Conservation (phyloP, 805 yeast genomes). For the Danielozyma ontarioensis region DNA sequence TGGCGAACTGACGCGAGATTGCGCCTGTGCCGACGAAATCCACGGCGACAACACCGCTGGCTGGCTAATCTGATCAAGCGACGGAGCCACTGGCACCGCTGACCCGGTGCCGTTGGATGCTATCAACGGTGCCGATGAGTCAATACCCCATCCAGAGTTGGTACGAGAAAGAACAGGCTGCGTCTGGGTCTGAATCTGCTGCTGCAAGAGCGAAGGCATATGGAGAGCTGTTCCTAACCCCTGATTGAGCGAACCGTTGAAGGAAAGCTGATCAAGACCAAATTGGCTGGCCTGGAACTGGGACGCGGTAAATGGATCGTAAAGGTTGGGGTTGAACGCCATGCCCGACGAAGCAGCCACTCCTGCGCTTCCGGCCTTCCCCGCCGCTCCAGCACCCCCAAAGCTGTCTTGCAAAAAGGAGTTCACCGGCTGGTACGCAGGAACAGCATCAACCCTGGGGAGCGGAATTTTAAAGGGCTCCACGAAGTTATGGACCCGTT, state of each 20-base stretch:
- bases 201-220: slow-evolving; percentile 34
- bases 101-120: slow-evolving; percentile 23
- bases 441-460: slow-evolving; percentile 33
- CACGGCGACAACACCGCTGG: slow-evolving; percentile 41
- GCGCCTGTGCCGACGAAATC: slow-evolving; percentile 26
- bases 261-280: slow-evolving; percentile 19
- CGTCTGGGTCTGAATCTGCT: slow-evolving; percentile 21
- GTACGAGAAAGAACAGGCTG: slow-evolving; percentile 28
- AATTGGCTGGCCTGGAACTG: slow-evolving; percentile 14
- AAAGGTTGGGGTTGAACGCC: slow-evolving; percentile 8
- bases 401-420: too few relatives aligned
- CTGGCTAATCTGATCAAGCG: slow-evolving; percentile 21
- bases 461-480: slow-evolving; percentile 62
- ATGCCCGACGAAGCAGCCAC: too few relatives aligned
- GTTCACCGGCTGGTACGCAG: too few relatives aligned
- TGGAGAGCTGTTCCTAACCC: slow-evolving; percentile 7
- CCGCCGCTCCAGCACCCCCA: too few relatives aligned
- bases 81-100: slow-evolving; percentile 19
- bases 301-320: slow-evolving; percentile 14
- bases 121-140: slow-evolving; percentile 13
- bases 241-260: slow-evolving; percentile 10
- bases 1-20: slow-evolving; percentile 37
- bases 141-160: slow-evolving; percentile 38
- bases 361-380: too few relatives aligned
- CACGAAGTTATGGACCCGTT: slow-evolving; percentile 40